These are phyloP conservation scores for Paralagenidium karlingii DNA, from an alignment of 352 stramenopile species.

Conservation along the genomic window DNA sequence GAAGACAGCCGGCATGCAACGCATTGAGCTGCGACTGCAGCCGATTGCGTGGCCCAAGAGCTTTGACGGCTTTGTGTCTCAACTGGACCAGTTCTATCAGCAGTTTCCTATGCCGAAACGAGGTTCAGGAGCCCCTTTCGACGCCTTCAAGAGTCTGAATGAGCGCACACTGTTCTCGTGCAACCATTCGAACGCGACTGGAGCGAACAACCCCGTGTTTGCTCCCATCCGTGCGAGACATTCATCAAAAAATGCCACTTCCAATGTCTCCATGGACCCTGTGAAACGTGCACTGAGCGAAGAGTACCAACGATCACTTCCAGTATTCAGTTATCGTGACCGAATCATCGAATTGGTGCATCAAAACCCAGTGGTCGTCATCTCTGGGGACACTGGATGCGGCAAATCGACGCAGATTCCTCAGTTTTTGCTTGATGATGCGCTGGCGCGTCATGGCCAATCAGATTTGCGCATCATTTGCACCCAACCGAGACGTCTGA, in stretches of 20 bases:
- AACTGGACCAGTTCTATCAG: neutral
- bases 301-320: slow-evolving; percentile 12
- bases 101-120: neutral
- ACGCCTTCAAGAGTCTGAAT: neutral
- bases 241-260: neutral
- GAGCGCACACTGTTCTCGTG: neutral
- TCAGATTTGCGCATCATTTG: slow-evolving; percentile 72
- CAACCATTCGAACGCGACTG: neutral
- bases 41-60: slow-evolving; percentile 15
- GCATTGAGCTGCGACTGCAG: slow-evolving; percentile 40
- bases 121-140: neutral
- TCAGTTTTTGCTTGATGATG: slow-evolving; percentile 86
- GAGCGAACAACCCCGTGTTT: neutral
- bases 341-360: slow-evolving; percentile 51
- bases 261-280: neutral
- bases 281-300: too few relatives aligned
- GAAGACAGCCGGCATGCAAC: slow-evolving; percentile 68
- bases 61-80: too few relatives aligned
- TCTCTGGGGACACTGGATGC: slow-evolving; percentile 91
- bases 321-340: slow-evolving; percentile 41
- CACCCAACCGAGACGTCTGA: slow-evolving; percentile 89
- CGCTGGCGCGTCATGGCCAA: slow-evolving; percentile 48
- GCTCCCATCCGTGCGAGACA: neutral
- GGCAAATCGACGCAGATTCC: slow-evolving; percentile 90
- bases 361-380: slow-evolving; percentile 83